phyloP scores from a whole-genome alignment of 768 basidiomycete species.

The Kwoniella dendrophila region DNA sequence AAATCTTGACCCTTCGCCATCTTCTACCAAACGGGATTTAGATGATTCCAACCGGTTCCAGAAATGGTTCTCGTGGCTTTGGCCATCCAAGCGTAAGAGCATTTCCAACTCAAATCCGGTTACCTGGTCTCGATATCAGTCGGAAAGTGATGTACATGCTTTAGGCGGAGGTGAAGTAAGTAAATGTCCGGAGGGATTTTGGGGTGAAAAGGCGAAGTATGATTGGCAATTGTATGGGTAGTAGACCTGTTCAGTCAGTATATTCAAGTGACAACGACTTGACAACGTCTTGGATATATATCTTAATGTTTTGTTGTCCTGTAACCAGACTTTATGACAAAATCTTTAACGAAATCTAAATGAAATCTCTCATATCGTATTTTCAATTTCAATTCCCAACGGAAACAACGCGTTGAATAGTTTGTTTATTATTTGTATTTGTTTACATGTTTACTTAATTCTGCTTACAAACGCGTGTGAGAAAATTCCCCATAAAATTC shows the following conservation, averaged over 20 bases:
- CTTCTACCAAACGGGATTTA: background rate
- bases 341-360: too few relatives aligned
- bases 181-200: slow-evolving; percentile 32
- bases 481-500: background rate
- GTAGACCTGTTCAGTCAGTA: too few relatives aligned
- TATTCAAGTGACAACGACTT: too few relatives aligned
- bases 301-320: too few relatives aligned
- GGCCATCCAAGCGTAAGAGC: slow-evolving; percentile 1
- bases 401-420: slow-evolving; percentile 2
- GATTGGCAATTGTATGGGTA: slow-evolving; percentile 50
- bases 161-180: slow-evolving; percentile 25
- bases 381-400: too few relatives aligned
- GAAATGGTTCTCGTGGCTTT: background rate
- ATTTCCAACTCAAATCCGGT: background rate
- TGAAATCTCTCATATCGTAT: too few relatives aligned
- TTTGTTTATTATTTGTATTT: background rate
- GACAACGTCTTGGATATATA: too few relatives aligned
- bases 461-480: slow-evolving; percentile 11
- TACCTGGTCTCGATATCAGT: slow-evolving; percentile 20
- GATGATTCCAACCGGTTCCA: background rate
- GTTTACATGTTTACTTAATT: background rate
- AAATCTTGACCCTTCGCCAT: slow-evolving; percentile 36
- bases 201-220: slow-evolving; percentile 35
- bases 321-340: too few relatives aligned
- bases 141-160: slow-evolving; percentile 17